Conservation (phyloP, 176 grass and related monocot species). For the Triticum monococcum region DNA sequence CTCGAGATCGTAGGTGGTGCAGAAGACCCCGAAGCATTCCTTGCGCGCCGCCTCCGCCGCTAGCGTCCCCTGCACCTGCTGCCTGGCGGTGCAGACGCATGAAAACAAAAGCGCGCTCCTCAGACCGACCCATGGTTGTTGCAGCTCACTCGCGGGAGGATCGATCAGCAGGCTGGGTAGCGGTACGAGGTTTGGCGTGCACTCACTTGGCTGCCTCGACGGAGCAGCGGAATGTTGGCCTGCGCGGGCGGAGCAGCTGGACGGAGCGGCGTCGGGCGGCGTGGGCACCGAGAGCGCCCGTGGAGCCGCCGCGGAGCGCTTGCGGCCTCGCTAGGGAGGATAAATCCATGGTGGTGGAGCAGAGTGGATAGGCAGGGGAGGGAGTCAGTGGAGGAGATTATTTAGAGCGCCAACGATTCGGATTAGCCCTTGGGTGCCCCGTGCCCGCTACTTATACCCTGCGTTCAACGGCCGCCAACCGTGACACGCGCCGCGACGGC, state of each 20-base stretch:
- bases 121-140: not conserved
- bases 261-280: slow-evolving; percentile 12
- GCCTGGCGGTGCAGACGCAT: not conserved
- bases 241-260: slow-evolving; percentile 25
- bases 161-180: not conserved
- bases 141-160: not conserved
- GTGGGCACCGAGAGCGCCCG: not conserved
- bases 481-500: slow-evolving; percentile 35
- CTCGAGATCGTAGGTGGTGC: slow-evolving; percentile 85
- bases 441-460: not conserved
- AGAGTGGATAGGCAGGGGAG: slow-evolving; percentile 27
- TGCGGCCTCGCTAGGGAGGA: slow-evolving; percentile 12
- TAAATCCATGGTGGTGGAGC: not conserved
- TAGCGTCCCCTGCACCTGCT: slow-evolving; percentile 16
- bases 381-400: slow-evolving; percentile 21
- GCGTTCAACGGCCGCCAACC: not conserved
- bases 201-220: slow-evolving; percentile 55
- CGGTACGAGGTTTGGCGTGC: not conserved
- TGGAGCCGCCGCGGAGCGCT: not conserved
- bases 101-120: not conserved
- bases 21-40: slow-evolving; percentile 86
- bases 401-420: slow-evolving; percentile 13
- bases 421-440: not conserved
- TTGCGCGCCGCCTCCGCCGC: slow-evolving; percentile 33
- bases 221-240: slow-evolving; percentile 53